Conservation (phyloP, 2,329 filamentous ascomycete species). For the Sporothrix inflata region DNA sequence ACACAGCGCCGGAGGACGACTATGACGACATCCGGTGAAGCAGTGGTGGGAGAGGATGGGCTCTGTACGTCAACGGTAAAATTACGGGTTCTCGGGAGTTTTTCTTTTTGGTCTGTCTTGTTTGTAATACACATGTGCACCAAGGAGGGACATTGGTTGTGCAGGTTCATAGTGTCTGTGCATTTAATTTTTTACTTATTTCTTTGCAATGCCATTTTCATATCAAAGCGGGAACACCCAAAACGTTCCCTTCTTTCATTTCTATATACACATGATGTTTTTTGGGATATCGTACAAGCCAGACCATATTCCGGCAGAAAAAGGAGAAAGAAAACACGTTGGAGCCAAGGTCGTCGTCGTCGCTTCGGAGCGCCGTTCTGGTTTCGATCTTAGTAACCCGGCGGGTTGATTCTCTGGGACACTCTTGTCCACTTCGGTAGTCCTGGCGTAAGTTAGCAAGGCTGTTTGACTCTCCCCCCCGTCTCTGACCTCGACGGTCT, state of each 20-base stretch:
- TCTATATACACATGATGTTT: constrained; percentile 19
- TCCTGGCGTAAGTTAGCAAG: constrained; percentile 53
- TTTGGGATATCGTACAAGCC: constrained; percentile 32
- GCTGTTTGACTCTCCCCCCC: not conserved
- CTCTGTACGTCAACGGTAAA: not conserved
- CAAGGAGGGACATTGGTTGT: not conserved
- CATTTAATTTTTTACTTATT: not conserved
- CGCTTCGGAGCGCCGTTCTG: not conserved
- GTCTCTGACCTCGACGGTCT: not conserved
- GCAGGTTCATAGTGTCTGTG: not conserved
- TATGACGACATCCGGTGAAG: constrained; percentile 59
- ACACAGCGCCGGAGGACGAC: constrained; percentile 55
- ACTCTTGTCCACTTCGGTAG: constrained; percentile 93
- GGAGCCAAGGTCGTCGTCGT: not conserved
- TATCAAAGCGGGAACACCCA: constrained; percentile 5
- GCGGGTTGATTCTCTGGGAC: constrained; percentile 90
- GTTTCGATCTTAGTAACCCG: constrained; percentile 71
- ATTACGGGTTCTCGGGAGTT: constrained; percentile 5
- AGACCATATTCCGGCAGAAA: not conserved
- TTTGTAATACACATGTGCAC: not conserved
- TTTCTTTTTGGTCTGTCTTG: not conserved
- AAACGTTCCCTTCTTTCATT: not conserved
- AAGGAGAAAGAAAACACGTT: not conserved
- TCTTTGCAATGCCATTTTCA: not conserved
- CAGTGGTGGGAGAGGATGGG: not conserved